phyloP scores from a whole-genome alignment of 208 protist species.

The Crithidia bombi region DNA sequence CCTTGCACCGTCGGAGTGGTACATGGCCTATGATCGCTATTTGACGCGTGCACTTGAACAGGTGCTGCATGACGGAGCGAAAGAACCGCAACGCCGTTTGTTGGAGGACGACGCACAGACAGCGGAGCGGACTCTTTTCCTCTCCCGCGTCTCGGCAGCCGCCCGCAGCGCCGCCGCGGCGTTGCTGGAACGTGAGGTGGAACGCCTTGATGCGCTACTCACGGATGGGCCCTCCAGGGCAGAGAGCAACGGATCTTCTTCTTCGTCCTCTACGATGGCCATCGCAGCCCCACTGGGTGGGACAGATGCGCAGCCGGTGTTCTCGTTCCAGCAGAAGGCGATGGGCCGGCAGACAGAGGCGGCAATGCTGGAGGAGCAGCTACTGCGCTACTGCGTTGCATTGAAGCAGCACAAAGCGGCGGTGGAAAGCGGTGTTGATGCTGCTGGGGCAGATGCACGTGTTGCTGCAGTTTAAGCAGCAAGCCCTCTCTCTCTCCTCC shows the following conservation, averaged over 20 bases:
- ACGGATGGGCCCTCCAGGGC: neutral
- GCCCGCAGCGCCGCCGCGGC: constrained; percentile 30
- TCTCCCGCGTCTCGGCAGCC: constrained; percentile 18
- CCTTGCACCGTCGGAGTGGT: constrained; percentile 28
- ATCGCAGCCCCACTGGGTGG: neutral
- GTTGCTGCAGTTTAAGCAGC: too few species aligned
- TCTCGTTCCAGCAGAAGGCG: constrained; percentile 49
- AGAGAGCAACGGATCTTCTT: neutral
- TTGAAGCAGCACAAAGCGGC: constrained; percentile 23
- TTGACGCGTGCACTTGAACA: constrained; percentile 6
- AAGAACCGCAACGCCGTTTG: neutral
- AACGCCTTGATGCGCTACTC: constrained; percentile 33
- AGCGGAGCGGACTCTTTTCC: constrained; percentile 28
- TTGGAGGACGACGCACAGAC: constrained; percentile 38
- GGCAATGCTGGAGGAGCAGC: constrained; percentile 29
- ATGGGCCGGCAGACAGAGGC: constrained; percentile 28
- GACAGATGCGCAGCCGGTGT: neutral
- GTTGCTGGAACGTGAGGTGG: constrained; percentile 44
- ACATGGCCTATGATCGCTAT: constrained; percentile 26
- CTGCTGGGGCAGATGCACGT: neutral
- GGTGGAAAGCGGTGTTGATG: neutral
- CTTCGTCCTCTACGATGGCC: neutral
- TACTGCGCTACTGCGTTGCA: constrained; percentile 59
- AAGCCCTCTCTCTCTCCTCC: too few species aligned
- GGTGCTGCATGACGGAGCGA: neutral